Conservation (phyloP, 2,329 filamentous ascomycete genomes). For the Aureobasidium sp. region DNA sequence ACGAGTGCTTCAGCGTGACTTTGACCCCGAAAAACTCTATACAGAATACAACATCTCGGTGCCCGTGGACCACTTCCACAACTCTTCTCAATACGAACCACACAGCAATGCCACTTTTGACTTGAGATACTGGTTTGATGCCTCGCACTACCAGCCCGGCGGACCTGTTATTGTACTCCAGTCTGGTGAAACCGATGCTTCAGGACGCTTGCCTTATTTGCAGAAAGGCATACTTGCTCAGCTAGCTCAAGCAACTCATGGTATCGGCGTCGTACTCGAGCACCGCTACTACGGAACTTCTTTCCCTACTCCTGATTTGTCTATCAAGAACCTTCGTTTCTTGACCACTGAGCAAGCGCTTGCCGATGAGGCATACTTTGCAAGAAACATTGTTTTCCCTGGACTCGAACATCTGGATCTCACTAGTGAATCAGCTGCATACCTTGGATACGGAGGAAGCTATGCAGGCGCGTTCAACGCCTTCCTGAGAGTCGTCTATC, state of each 20-base stretch:
- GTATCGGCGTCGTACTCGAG: conserved; percentile 72
- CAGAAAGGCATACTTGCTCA: conserved; percentile 70
- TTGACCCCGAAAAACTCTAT: conserved; percentile 33
- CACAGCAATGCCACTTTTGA: conserved; percentile 60
- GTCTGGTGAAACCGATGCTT: conserved; percentile 59
- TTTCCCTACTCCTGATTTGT: conserved; percentile 58
- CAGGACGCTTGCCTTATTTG: conserved; percentile 57
- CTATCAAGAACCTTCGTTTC: conserved; percentile 65
- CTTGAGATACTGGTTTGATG: conserved; percentile 77
- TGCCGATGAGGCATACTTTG: conserved; percentile 75
- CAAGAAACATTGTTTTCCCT: conserved; percentile 59
- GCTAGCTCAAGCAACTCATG: conserved; percentile 60
- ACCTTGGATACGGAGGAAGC: conserved; percentile 73
- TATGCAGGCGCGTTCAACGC: conserved; percentile 76
- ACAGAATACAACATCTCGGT: conserved; percentile 45
- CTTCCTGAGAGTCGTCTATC: conserved; percentile 66
- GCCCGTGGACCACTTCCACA: conserved; percentile 74
- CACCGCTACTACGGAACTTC: conserved; percentile 81
- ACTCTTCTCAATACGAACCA: conserved; percentile 67
- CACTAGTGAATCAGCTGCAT: conserved; percentile 56
- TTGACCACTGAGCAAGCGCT: conserved; percentile 74
- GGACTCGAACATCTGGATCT: conserved; percentile 60
- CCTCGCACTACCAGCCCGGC: conserved; percentile 62
- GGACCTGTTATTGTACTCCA: conserved; percentile 74
- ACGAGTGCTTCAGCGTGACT: conserved; percentile 15